Evolutionary conservation across 2,329 filamentous ascomycete species (phyloP).

Genomic region (Colletotrichum tamarilloi): DNA sequence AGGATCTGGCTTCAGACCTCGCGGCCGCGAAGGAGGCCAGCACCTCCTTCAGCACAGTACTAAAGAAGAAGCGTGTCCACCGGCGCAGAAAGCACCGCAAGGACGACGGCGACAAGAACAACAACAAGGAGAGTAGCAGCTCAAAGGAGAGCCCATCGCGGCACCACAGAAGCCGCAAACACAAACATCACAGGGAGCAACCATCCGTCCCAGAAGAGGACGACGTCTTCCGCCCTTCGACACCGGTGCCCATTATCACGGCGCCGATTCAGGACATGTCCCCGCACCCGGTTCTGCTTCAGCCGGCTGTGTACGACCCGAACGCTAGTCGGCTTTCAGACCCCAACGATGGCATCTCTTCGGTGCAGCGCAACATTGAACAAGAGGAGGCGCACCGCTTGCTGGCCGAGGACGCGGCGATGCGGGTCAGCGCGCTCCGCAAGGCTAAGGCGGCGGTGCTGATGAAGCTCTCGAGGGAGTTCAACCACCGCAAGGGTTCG

Average conservation of each 20-base stretch:
- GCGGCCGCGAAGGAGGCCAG: conserved; percentile 47
- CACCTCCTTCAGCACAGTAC: conserved; percentile 56
- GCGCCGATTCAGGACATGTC: conserved; percentile 61
- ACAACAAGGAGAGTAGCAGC: not conserved
- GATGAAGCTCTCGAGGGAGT: conserved; percentile 67
- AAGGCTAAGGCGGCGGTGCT: conserved; percentile 71
- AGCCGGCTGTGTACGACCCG: conserved; percentile 68
- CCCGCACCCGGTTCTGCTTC: conserved; percentile 63
- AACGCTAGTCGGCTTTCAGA: conserved; percentile 31
- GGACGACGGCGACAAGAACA: conserved; percentile 43
- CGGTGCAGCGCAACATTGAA: conserved; percentile 68
- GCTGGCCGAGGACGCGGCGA: conserved; percentile 67
- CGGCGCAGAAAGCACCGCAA: conserved; percentile 51
- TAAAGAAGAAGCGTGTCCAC: conserved; percentile 57
- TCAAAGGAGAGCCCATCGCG: conserved; percentile 25
- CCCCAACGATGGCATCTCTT: conserved; percentile 61
- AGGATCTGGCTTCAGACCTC: conserved; percentile 48
- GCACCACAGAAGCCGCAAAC: conserved; percentile 22
- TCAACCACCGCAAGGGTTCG: conserved; percentile 39
- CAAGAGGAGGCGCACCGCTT: conserved; percentile 66
- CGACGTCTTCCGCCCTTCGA: conserved; percentile 40
- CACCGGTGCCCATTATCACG: conserved; percentile 54
- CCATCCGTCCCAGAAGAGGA: conserved; percentile 32
- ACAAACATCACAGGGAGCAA: conserved; percentile 37
- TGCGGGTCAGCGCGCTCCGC: conserved; percentile 64